Evolutionary conservation across 176 grass and related monocot species (phyloP).

Genomic region (Carex littledalei): DNA sequence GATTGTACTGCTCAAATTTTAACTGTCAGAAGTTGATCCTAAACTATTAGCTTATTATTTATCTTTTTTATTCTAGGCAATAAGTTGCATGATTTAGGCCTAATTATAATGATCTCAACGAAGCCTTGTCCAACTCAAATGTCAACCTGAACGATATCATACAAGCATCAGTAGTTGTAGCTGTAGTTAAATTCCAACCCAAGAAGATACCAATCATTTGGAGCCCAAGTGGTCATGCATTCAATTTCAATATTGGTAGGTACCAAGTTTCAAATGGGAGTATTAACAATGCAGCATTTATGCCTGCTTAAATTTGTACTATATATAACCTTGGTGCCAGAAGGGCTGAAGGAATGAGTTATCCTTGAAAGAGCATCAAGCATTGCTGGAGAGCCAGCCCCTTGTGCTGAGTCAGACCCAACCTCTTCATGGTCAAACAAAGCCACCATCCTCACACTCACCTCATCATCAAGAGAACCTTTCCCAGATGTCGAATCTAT

Average conservation of each 20-base stretch:
- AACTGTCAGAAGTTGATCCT: background rate
- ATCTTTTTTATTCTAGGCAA: background rate
- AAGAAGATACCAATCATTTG: background rate
- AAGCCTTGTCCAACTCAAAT: background rate
- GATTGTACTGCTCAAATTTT: background rate
- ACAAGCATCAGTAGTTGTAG: background rate
- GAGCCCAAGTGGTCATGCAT: background rate
- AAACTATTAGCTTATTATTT: background rate
- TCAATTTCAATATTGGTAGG: background rate
- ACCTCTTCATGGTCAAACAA: constrained; percentile 98
- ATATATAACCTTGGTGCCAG: constrained; percentile 48
- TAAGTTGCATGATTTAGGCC: background rate
- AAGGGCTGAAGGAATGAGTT: constrained; percentile 63
- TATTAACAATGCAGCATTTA: background rate
- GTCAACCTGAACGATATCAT: background rate
- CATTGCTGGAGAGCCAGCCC: constrained; percentile 91
- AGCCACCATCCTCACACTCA: constrained; percentile 86
- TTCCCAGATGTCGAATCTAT: constrained; percentile 62
- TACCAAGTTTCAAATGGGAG: background rate
- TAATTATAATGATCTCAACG: background rate
- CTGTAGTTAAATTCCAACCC: background rate
- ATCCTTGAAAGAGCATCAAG: constrained; percentile 95
- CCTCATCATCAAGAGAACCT: constrained; percentile 64
- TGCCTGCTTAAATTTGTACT: background rate
- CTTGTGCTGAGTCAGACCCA: constrained; percentile 92